A percentile compares a stretch with the other conserved stretches of the same genome.
Conservation (phyloP, 768 basidiomycete species). For the Gymnopilus junonius region DNA sequence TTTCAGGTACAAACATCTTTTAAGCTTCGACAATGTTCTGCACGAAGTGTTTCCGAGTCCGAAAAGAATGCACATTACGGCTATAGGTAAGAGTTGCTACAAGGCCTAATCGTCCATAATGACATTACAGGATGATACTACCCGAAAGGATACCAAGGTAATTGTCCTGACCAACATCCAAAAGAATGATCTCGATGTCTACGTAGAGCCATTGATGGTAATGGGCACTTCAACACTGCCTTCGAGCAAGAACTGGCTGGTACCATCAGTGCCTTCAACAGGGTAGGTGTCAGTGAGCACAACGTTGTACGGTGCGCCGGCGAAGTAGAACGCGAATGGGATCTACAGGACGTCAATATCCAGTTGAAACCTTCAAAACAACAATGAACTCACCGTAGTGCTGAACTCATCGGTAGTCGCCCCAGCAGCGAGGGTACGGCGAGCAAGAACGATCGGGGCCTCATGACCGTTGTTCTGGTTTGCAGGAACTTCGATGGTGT, state of each 20-base stretch:
- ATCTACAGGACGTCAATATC: neutral
- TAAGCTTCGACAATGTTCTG: too few species aligned
- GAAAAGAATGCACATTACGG: too few species aligned
- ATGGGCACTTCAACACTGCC: neutral
- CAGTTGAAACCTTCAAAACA: neutral
- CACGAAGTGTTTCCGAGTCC: too few species aligned
- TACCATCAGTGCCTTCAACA: constrained; percentile 5
- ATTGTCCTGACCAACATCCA: too few species aligned
- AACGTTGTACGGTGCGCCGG: constrained; percentile 3
- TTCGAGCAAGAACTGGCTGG: neutral
- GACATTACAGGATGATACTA: too few species aligned
- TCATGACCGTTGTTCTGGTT: constrained; percentile 11
- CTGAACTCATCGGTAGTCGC: constrained; percentile 4
- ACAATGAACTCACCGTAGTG: neutral
- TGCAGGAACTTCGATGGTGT: constrained; percentile 4
- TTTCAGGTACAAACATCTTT: too few species aligned
- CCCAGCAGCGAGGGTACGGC: neutral
- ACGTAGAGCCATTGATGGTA: neutral
- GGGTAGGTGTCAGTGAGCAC: constrained; percentile 8
- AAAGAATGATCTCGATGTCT: neutral
- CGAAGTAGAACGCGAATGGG: constrained; percentile 8
- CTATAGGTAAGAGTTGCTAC: too few species aligned
- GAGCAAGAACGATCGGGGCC: constrained; percentile 8
- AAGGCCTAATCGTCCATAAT: too few species aligned
- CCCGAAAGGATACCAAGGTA: too few species aligned